These are phyloP conservation scores for Fusarium irregulare DNA, from an alignment of 2,329 filamentous ascomycete genomes.

Conservation along the genomic window DNA sequence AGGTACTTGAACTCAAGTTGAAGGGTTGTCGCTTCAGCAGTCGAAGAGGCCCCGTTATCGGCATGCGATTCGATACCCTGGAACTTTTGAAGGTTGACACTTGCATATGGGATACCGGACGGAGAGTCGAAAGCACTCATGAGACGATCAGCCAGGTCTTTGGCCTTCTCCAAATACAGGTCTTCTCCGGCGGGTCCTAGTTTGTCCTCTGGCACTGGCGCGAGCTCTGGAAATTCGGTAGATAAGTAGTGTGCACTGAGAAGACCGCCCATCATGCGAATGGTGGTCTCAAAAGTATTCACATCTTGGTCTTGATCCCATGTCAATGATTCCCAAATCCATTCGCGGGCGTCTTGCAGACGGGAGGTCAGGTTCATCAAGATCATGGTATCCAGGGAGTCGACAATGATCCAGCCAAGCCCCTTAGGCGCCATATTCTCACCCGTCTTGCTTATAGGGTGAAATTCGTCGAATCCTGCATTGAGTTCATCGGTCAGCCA, in stretches of 20 bases:
- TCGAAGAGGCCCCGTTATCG: slow-evolving; percentile 89
- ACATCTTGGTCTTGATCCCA: slow-evolving; percentile 96
- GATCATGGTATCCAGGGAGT: slow-evolving; percentile 95
- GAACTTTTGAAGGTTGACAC: slow-evolving; percentile 84
- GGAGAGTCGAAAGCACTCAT: slow-evolving; percentile 87
- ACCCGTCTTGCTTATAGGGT: slow-evolving; percentile 82
- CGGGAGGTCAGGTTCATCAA: slow-evolving; percentile 95
- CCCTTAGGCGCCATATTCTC: slow-evolving; percentile 88
- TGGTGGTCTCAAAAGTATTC: slow-evolving; percentile 97
- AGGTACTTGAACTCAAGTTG: slow-evolving; percentile 98
- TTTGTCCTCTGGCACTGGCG: slow-evolving; percentile 78
- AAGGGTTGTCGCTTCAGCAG: slow-evolving; percentile 89
- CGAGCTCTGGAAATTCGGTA: slow-evolving; percentile 81
- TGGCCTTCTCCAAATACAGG: slow-evolving; percentile 94
- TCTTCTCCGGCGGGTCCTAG: slow-evolving; percentile 82
- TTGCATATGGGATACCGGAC: slow-evolving; percentile 90
- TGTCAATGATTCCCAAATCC: slow-evolving; percentile 82
- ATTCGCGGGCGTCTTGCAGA: slow-evolving; percentile 85
- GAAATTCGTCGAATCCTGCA: slow-evolving; percentile 84
- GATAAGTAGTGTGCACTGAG: slow-evolving; percentile 96
- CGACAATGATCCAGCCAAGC: slow-evolving; percentile 97
- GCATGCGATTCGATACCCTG: slow-evolving; percentile 83
- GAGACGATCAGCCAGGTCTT: slow-evolving; percentile 88
- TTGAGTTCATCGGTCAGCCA: slow-evolving; percentile 45
- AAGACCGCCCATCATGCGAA: slow-evolving; percentile 94